These are phyloP conservation scores for Phylloporus rhodoxanthus DNA, from an alignment of 768 basidiomycete genomes.

Conservation along the genomic window DNA sequence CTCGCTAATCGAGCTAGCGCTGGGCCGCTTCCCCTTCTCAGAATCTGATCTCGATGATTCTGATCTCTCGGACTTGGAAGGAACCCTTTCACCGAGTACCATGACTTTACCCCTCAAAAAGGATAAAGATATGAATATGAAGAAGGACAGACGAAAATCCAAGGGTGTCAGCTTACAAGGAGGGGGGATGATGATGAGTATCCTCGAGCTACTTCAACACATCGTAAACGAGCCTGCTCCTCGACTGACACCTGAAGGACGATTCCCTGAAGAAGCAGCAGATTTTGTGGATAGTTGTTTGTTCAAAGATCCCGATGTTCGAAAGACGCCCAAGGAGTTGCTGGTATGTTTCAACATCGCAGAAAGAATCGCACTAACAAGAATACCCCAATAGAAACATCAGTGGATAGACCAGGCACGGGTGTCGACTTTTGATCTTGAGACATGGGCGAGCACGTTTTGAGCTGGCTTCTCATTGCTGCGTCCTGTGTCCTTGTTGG, in stretches of 20 bases:
- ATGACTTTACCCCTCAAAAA: slow-evolving; percentile 35
- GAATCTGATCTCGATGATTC: slow-evolving; percentile 74
- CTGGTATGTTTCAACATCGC: slow-evolving; percentile 40
- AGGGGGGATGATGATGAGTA: slow-evolving; percentile 96
- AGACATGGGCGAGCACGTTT: slow-evolving; percentile 76
- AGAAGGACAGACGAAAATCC: slow-evolving; percentile 82
- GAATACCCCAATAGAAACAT: slow-evolving; percentile 47
- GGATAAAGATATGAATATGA: slow-evolving; percentile 42
- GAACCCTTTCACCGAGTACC: slow-evolving; percentile 68
- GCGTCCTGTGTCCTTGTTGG: slow-evolving; percentile 1
- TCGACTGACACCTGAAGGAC: slow-evolving; percentile 66
- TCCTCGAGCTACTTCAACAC: slow-evolving; percentile 92
- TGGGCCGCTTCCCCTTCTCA: slow-evolving; percentile 96
- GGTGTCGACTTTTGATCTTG: slow-evolving; percentile 60
- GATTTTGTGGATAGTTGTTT: slow-evolving; percentile 87
- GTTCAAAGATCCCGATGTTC: slow-evolving; percentile 78
- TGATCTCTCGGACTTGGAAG: slow-evolving; percentile 72
- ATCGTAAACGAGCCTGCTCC: slow-evolving; percentile 99
- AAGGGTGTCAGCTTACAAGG: slow-evolving; percentile 92
- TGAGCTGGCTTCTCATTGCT: slow-evolving; percentile 31
- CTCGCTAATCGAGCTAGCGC: slow-evolving; percentile 91
- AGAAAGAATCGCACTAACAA: slow-evolving; percentile 6
- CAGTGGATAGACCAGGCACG: slow-evolving; percentile 67
- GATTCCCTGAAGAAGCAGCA: slow-evolving; percentile 69
- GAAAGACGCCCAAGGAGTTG: slow-evolving; percentile 85